These are phyloP conservation scores for Rhizoclosmatium sp. DNA, from an alignment of 192 early-diverging fungal genomes.

Conservation along the genomic window DNA sequence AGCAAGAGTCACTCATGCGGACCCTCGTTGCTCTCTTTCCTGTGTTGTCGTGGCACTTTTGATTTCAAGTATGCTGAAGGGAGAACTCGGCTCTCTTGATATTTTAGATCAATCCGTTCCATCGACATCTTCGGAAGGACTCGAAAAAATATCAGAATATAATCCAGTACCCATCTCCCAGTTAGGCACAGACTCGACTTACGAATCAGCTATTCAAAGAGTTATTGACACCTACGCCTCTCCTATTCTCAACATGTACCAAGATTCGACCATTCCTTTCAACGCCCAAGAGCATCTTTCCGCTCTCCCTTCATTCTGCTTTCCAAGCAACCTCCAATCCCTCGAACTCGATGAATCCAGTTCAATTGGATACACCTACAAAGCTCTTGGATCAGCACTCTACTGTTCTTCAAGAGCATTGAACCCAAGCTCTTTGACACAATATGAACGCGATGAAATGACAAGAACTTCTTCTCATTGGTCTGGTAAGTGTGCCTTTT, in stretches of 20 bases:
- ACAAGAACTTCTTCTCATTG: no score
- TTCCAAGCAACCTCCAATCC: constrained; percentile 20
- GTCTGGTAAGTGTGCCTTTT: no score
- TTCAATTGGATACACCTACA: constrained; percentile 63
- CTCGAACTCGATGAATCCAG: constrained; percentile 50
- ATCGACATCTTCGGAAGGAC: neutral
- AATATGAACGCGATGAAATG: neutral
- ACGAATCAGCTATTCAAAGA: neutral
- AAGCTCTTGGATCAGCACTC: constrained; percentile 54
- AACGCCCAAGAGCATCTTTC: neutral
- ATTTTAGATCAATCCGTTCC: no score
- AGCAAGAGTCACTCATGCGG: constrained; percentile 55
- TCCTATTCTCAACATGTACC: neutral
- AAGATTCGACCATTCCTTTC: neutral
- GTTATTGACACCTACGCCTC: neutral
- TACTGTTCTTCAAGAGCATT: constrained; percentile 47
- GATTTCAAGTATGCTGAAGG: constrained; percentile 40
- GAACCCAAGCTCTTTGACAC: neutral
- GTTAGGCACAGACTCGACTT: neutral
- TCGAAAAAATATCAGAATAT: neutral
- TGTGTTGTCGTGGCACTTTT: constrained; percentile 51
- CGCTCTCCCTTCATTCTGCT: neutral
- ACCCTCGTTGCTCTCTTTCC: constrained; percentile 53
- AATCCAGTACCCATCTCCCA: neutral
- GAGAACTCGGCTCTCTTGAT: neutral